Percentiles rank a stretch among this genome's conserved stretches.
Evolutionary conservation across 169 alveolate genomes (phyloP).

Genomic region (Hepatocystis sp.): DNA sequence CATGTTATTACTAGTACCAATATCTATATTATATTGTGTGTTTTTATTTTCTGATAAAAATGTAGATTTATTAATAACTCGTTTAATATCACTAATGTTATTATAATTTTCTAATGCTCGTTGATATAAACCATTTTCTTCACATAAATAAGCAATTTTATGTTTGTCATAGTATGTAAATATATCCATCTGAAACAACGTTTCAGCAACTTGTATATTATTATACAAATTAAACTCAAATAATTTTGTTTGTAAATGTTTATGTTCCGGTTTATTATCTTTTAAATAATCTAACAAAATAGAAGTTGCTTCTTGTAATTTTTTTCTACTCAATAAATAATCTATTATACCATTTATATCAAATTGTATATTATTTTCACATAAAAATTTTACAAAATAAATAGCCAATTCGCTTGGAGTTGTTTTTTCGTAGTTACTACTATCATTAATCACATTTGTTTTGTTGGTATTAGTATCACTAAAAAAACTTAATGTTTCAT

Average conservation of each 20-base stretch:
- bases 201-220: slow-evolving; percentile 81
- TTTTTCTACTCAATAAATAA: slow-evolving; percentile 79
- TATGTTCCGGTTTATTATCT: slow-evolving; percentile 97
- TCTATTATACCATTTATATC: slow-evolving; percentile 59
- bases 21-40: not conserved
- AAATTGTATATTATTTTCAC: slow-evolving; percentile 67
- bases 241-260: slow-evolving; percentile 98
- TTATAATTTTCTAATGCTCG: slow-evolving; percentile 97
- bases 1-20: not conserved
- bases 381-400: slow-evolving; percentile 47
- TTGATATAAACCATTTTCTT: slow-evolving; percentile 96
- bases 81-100: slow-evolving; percentile 94
- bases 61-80: slow-evolving; percentile 92
- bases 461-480: slow-evolving; percentile 21
- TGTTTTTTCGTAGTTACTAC: slow-evolving; percentile 12
- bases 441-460: slow-evolving; percentile 8
- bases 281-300: slow-evolving; percentile 97
- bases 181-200: slow-evolving; percentile 80
- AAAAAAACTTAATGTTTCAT: slow-evolving; percentile 66
- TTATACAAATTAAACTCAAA: slow-evolving; percentile 96
- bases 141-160: slow-evolving; percentile 97
- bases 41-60: slow-evolving; percentile 82
- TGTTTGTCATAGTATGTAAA: slow-evolving; percentile 98
- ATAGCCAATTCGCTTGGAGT: slow-evolving; percentile 32
- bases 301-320: slow-evolving; percentile 97